Conservation (phyloP, 345 rosid genomes). For the Moricandia arvensis region DNA sequence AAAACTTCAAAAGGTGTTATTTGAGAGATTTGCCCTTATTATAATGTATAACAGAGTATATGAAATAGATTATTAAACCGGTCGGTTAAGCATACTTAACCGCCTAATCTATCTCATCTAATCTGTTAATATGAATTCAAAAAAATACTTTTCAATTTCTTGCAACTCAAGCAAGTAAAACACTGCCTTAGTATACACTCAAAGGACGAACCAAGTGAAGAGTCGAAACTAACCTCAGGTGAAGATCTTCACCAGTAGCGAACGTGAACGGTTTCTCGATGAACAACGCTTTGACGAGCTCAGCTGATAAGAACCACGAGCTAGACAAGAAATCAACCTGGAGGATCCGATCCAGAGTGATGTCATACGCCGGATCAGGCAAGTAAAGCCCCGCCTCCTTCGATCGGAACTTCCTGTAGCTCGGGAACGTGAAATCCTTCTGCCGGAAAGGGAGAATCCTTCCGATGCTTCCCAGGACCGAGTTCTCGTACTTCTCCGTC, state of each 20-base stretch:
- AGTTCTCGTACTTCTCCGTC: constrained; percentile 84
- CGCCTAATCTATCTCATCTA: too few species aligned
- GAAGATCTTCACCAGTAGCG: constrained; percentile 97
- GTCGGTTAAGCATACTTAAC: too few species aligned
- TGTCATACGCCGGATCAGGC: constrained; percentile 97
- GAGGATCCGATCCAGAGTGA: constrained; percentile 71
- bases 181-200: constrained; percentile 17
- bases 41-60: too few species aligned
- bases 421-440: constrained; percentile 93
- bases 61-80: too few species aligned
- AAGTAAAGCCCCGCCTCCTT: constrained; percentile 95
- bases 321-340: constrained; percentile 98
- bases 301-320: constrained; percentile 94
- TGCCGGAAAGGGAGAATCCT: constrained; percentile 93
- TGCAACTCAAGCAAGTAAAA: neutral
- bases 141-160: neutral
- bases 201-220: neutral
- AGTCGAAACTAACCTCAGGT: constrained; percentile 59
- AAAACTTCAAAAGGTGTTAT: too few species aligned
- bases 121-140: too few species aligned
- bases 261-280: constrained; percentile 88
- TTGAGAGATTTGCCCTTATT: too few species aligned
- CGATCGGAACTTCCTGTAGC: constrained; percentile 83
- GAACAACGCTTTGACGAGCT: constrained; percentile 84
- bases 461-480: constrained; percentile 93